Conservation (phyloP, 148 eudicot species). For the Vaccinium darrowii region DNA sequence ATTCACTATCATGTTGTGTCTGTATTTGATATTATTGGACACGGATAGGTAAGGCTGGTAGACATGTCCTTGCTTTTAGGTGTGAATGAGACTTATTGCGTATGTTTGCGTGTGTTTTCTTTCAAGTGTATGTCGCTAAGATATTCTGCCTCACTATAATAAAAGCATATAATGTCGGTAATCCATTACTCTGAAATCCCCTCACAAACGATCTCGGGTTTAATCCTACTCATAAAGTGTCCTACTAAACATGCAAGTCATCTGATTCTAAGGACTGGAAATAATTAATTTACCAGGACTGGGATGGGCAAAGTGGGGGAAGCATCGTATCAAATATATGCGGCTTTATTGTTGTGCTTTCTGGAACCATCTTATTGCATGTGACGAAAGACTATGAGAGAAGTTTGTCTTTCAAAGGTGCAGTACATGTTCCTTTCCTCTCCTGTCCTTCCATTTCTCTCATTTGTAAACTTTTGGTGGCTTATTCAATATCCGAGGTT, state of each 20-base stretch:
- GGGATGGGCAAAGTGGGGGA: slow-evolving; percentile 57
- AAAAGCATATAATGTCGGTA: too few relatives aligned
- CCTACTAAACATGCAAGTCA: not conserved
- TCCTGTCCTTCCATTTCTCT: not conserved
- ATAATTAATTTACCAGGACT: slow-evolving; percentile 36
- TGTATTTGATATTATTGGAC: not conserved
- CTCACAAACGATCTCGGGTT: not conserved
- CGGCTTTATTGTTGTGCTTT: slow-evolving; percentile 54
- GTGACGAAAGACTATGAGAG: slow-evolving; percentile 54
- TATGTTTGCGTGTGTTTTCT: not conserved
- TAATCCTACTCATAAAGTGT: not conserved
- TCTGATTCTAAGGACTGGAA: not conserved
- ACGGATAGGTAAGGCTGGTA: not conserved
- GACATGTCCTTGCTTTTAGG: not conserved
- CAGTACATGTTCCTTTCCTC: not conserved
- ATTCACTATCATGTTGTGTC: not conserved
- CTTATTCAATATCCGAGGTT: not conserved
- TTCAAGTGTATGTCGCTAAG: not conserved
- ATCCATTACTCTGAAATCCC: not conserved
- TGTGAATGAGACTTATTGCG: not conserved
- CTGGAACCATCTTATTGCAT: slow-evolving; percentile 59
- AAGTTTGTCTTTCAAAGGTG: slow-evolving; percentile 56
- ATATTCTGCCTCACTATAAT: not conserved
- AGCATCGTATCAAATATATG: slow-evolving; percentile 54
- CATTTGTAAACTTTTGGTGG: not conserved